A percentile compares a stretch with the other conserved stretches of the same genome.
Conservation (phyloP, 176 grass and related monocot genomes). For the Oryza meyeriana region DNA sequence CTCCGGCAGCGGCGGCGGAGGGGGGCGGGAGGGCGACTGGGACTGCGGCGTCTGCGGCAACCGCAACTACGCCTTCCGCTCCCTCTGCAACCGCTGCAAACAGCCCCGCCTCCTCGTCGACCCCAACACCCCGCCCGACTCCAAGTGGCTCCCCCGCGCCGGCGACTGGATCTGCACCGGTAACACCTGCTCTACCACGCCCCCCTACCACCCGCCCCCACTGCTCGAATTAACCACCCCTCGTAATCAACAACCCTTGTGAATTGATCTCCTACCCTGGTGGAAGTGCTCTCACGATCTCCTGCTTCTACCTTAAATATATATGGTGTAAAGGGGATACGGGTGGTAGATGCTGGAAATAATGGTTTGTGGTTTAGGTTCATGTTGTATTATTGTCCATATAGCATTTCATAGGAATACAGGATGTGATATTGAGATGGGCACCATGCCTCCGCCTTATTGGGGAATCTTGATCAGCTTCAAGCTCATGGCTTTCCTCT, state of each 20-base stretch:
- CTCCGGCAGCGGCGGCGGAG: slow-evolving; percentile 1
- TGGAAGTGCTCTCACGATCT: not conserved
- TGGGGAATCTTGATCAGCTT: not conserved
- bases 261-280: not conserved
- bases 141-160: slow-evolving; percentile 95
- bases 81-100: slow-evolving; percentile 98
- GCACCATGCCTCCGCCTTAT: not conserved
- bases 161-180: slow-evolving; percentile 98
- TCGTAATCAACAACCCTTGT: not conserved
- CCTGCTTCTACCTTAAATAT: not conserved
- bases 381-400: not conserved
- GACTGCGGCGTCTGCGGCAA: slow-evolving; percentile 76
- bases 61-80: slow-evolving; percentile 98
- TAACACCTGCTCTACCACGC: slow-evolving; percentile 7
- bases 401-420: not conserved
- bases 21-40: slow-evolving; percentile 93
- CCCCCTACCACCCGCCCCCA: too few species aligned
- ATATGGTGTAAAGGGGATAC: not conserved
- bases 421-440: not conserved
- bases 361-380: not conserved
- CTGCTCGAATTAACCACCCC: not conserved
- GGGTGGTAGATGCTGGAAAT: not conserved
- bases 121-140: slow-evolving; percentile 70
- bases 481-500: not conserved
- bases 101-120: slow-evolving; percentile 90